These are phyloP conservation scores for Beauveria caledonica DNA, from an alignment of 2,329 filamentous ascomycete genomes.

Conservation along the genomic window DNA sequence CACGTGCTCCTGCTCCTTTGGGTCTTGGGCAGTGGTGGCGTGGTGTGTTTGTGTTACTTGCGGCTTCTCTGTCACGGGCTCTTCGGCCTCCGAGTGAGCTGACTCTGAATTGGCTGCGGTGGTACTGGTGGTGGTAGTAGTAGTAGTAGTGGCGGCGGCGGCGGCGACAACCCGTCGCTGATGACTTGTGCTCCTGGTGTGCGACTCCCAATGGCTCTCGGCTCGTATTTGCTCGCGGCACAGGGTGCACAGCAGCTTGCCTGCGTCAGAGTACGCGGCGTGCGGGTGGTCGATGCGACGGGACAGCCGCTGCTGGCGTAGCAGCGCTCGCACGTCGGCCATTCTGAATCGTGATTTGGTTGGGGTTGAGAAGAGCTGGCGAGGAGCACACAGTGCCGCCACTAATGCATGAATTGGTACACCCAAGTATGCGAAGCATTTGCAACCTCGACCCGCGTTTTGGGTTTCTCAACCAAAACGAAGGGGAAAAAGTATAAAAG, in stretches of 20 bases:
- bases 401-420: slow-evolving; percentile 8
- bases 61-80: not conserved
- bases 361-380: slow-evolving; percentile 2
- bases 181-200: slow-evolving; percentile 43
- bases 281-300: slow-evolving; percentile 64
- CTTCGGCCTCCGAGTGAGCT: not conserved
- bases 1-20: not conserved
- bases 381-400: slow-evolving; percentile 1
- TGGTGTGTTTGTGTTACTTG: slow-evolving; percentile 17
- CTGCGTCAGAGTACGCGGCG: slow-evolving; percentile 58
- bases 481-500: slow-evolving; percentile 1
- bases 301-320: slow-evolving; percentile 68
- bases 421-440: slow-evolving; percentile 11
- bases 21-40: not conserved
- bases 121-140: slow-evolving; percentile 14
- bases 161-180: slow-evolving; percentile 21
- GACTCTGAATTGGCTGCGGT: slow-evolving; percentile 5
- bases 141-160: slow-evolving; percentile 5
- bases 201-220: slow-evolving; percentile 59
- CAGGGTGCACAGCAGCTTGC: slow-evolving; percentile 58
- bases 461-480: not conserved
- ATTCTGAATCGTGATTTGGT: slow-evolving; percentile 34
- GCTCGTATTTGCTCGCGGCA: slow-evolving; percentile 58
- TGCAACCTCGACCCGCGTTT: not conserved
- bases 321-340: slow-evolving; percentile 71